Evolutionary conservation across 2,329 filamentous ascomycete species (phyloP).

Genomic region (Exophiala oligosperma): DNA sequence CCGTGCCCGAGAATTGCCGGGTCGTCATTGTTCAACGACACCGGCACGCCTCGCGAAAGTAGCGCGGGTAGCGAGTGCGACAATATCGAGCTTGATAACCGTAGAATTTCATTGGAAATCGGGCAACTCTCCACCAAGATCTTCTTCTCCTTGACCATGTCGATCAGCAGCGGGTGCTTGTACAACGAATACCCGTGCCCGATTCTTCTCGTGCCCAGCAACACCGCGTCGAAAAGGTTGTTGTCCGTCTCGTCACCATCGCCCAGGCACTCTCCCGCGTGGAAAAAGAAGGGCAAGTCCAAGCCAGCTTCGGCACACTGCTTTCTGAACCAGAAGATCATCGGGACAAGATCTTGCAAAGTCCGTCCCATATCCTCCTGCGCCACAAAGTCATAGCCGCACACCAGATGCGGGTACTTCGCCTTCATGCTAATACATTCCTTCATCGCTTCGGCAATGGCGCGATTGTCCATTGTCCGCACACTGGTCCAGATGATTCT

Average conservation of each 20-base stretch:
- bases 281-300: conserved; percentile 91
- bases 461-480: conserved; percentile 61
- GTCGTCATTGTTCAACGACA: conserved; percentile 86
- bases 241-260: conserved; percentile 73
- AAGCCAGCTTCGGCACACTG: conserved; percentile 75
- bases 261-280: conserved; percentile 85
- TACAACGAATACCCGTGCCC: conserved; percentile 86
- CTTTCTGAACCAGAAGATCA: conserved; percentile 92
- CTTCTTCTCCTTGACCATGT: conserved; percentile 83
- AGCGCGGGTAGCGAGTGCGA: conserved; percentile 80
- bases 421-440: conserved; percentile 81
- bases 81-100: conserved; percentile 73
- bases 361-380: conserved; percentile 80
- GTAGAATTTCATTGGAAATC: conserved; percentile 84
- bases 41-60: conserved; percentile 78
- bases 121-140: conserved; percentile 90
- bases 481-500: conserved; percentile 84
- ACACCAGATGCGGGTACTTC: conserved; percentile 74
- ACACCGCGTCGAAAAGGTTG: conserved; percentile 85
- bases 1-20: conserved; percentile 85
- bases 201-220: conserved; percentile 84
- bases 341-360: conserved; percentile 73
- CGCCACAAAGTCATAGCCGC: conserved; percentile 86
- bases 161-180: conserved; percentile 86
- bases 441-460: conserved; percentile 79